Evolutionary conservation across 2,329 filamentous ascomycete species (phyloP), one percentile per base, ranked within the genome.

Genomic region (Rosellinia necatrix): DNA sequence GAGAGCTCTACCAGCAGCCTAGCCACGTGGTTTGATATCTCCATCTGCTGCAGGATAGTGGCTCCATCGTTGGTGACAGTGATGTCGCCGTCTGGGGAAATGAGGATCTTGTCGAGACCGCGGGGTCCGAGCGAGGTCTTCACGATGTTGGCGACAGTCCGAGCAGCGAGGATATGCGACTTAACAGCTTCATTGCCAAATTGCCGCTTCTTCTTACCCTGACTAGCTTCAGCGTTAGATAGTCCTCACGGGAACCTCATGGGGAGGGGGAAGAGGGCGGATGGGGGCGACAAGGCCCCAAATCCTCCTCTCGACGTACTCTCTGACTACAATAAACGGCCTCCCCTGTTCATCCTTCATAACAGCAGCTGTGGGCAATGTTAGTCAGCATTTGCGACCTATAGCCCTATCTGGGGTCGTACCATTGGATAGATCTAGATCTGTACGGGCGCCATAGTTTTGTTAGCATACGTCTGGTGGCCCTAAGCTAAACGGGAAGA

Each of bases 41-140:
- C 94, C 94, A 99, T 99, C 83, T 96, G 92, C 68, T 91, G 88
- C 66, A 99, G 81, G 69, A 99, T 99, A 41, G 94, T 99, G 52
- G 96, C 96, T 70, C 94, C 94, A 78, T 99, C 94, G 79, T 99
- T 99, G 66, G 94, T 99, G 61, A 99, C 92, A 60, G 94, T 99
- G 74, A 99, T 99, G 76, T 99, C 94, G 74, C 94, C 94, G 74
- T 99, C 94, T 60, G 94, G 90, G 48, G 94, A 99, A 69, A 99
- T 99, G 68, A 99, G 85, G 72, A 99, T 99, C 81, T 99, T 99
- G 81, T 99, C 94, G 71, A 99, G 87, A 62, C 94, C 94, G 67
- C 94, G 89, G 51, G 94, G 94, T 47, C 94, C 94, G 68, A 99
- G 83, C 64, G 96, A 99, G 59, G 91, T 94, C 82, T 96, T 97